These are phyloP conservation scores for Cyamopsis tetragonoloba DNA, from an alignment of 306 rosid species.

Conservation along the genomic window DNA sequence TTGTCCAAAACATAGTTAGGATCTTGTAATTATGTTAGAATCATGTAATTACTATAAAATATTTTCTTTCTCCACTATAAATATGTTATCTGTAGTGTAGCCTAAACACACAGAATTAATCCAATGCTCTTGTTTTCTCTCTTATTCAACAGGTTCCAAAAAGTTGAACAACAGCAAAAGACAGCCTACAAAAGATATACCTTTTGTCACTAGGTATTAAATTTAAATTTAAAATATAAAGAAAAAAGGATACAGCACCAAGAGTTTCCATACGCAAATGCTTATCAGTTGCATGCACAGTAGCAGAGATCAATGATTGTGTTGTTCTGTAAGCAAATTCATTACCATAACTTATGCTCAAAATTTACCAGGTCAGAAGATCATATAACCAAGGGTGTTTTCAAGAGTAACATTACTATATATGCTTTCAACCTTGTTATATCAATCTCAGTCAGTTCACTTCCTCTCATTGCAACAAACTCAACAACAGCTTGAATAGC, in stretches of 20 bases:
- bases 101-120: too few species aligned
- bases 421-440: slow-evolving; percentile 67
- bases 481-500: slow-evolving; percentile 89
- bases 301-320: slow-evolving; percentile 82
- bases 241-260: slow-evolving; percentile 87
- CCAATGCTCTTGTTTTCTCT: too few species aligned
- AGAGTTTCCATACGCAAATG: slow-evolving; percentile 84
- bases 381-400: slow-evolving; percentile 6
- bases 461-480: slow-evolving; percentile 75
- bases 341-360: slow-evolving; percentile 23
- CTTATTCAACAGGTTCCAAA: background rate
- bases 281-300: slow-evolving; percentile 71
- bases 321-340: slow-evolving; percentile 62
- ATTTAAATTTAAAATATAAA: background rate
- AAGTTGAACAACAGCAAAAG: slow-evolving; percentile 3
- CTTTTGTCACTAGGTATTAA: background rate
- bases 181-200: background rate
- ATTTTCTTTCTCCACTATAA: too few species aligned
- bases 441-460: slow-evolving; percentile 72
- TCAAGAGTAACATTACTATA: background rate
- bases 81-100: too few species aligned
- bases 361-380: slow-evolving; percentile 18
- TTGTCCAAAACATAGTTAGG: too few species aligned
- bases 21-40: too few species aligned
- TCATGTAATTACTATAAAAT: too few species aligned